These are phyloP conservation scores for Kurtzmaniella quercitrusa DNA, from an alignment of 1,139 yeast species.

Conservation along the genomic window DNA sequence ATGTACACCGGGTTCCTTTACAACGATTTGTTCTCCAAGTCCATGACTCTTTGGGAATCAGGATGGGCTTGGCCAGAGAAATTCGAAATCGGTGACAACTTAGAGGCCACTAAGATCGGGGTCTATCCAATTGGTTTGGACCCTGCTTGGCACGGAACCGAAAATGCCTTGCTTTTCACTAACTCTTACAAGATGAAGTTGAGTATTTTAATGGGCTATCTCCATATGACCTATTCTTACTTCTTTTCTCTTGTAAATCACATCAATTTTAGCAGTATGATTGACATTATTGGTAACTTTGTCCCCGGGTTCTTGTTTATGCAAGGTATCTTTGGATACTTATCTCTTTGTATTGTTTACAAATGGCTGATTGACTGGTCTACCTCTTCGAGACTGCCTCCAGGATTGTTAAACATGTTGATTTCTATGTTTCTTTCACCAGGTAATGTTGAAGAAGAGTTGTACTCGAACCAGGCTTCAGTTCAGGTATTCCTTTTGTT, in stretches of 20 bases:
- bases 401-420: constrained; percentile 76
- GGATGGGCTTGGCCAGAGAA: constrained; percentile 75
- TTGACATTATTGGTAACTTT: constrained; percentile 74
- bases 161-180: constrained; percentile 66
- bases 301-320: constrained; percentile 75
- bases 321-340: constrained; percentile 81
- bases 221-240: constrained; percentile 74
- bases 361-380: constrained; percentile 82
- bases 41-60: constrained; percentile 66
- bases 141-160: constrained; percentile 81
- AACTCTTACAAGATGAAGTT: constrained; percentile 82
- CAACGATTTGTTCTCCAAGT: constrained; percentile 72
- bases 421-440: constrained; percentile 80
- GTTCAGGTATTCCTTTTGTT: constrained; percentile 58
- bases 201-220: constrained; percentile 74
- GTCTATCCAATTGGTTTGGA: constrained; percentile 68
- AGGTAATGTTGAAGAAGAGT: constrained; percentile 62
- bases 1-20: constrained; percentile 76
- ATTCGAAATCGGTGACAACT: constrained; percentile 54
- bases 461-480: constrained; percentile 59
- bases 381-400: constrained; percentile 65
- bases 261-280: constrained; percentile 49
- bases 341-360: constrained; percentile 66
- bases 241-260: constrained; percentile 67
- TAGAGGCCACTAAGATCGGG: constrained; percentile 54